Evolutionary conservation across 2,329 filamentous ascomycete genomes (phyloP).

Genomic region (Fusarium verticillioides): DNA sequence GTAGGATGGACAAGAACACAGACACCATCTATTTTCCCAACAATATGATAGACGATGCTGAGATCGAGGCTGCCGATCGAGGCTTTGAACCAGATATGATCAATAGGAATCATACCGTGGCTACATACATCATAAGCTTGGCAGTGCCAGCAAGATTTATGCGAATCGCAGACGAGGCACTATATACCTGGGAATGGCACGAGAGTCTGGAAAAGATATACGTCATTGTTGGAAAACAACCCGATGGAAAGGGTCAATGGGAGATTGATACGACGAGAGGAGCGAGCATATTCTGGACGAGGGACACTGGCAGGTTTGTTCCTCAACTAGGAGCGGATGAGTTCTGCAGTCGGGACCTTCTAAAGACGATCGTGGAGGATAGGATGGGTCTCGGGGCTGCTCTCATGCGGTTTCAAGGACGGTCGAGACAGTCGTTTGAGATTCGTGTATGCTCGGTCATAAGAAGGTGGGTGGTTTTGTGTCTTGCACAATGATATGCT

Average conservation of each 20-base stretch:
- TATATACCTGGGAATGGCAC: neutral
- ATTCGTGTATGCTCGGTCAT: neutral
- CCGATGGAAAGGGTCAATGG: neutral
- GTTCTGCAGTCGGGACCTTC: neutral
- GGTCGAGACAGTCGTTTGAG: neutral
- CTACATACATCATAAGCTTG: neutral
- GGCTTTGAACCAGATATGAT: neutral
- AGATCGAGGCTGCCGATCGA: neutral
- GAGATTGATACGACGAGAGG: neutral
- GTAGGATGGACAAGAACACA: neutral
- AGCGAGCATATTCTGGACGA: neutral
- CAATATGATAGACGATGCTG: neutral
- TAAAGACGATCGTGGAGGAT: neutral
- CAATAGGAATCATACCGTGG: neutral
- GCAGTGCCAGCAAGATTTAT: neutral
- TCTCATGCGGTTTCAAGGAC: neutral
- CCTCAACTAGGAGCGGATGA: neutral
- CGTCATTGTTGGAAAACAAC: constrained; percentile 5
- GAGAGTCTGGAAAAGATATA: neutral
- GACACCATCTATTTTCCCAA: constrained; percentile 24
- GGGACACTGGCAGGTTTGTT: neutral
- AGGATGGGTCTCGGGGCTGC: neutral
- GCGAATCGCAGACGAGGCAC: rapidly evolving
- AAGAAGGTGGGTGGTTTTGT: neutral
- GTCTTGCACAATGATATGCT: rapidly evolving